Percentiles rank a stretch among this genome's conserved stretches.
Conservation (phyloP, 345 rosid species). For the rapeseed (Brassica napus) region DNA sequence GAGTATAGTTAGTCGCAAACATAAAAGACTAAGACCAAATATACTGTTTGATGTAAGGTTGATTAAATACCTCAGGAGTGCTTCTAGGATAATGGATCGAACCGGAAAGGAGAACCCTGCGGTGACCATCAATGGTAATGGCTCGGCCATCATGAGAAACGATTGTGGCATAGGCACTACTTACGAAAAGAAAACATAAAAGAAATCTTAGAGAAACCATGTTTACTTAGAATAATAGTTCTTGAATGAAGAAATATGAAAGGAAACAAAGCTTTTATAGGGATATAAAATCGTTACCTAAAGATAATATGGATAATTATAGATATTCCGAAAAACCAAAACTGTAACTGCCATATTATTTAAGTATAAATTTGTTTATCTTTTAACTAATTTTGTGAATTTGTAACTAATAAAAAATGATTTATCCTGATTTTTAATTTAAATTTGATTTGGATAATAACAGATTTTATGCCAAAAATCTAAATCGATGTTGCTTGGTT, state of each 20-base stretch:
- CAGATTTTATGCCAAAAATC: neutral
- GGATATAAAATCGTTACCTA: neutral
- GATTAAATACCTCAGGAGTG: neutral
- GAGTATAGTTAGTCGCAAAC: neutral
- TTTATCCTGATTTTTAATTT: neutral
- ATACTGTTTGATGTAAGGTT: neutral
- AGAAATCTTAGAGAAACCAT: neutral
- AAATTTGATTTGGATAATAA: neutral
- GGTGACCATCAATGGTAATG: slow-evolving; percentile 51
- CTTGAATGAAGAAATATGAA: neutral
- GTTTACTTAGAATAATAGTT: neutral
- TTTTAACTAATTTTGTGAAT: neutral
- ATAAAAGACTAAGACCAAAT: neutral
- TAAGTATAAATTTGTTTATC: neutral
- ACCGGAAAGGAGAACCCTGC: slow-evolving; percentile 46
- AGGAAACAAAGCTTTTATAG: neutral
- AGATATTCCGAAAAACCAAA: neutral
- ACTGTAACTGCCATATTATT: neutral
- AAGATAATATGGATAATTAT: neutral
- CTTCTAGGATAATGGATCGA: slow-evolving; percentile 57
- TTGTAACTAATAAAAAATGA: neutral
- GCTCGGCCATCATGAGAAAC: slow-evolving; percentile 42
- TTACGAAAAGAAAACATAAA: neutral
- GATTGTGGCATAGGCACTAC: neutral
- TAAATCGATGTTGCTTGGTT: neutral